Percentiles rank a stretch among this genome's conserved stretches.
phyloP scores from a whole-genome alignment of 1,284 basidiomycete genomes.

The Puccinia coronata region DNA sequence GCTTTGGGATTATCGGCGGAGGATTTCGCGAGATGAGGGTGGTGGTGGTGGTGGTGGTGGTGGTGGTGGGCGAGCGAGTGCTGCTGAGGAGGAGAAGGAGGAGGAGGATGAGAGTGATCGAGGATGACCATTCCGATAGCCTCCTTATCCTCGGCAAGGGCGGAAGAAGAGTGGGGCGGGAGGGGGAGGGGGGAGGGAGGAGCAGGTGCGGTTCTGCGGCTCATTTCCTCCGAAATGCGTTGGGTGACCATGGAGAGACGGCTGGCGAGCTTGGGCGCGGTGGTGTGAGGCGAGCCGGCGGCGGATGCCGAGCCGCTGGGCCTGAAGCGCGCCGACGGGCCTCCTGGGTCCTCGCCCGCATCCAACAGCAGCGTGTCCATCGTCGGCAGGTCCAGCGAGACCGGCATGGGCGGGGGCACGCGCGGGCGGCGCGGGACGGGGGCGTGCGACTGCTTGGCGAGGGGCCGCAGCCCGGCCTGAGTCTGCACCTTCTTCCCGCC shows the following conservation, averaged over 20 bases:
- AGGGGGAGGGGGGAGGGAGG: not conserved
- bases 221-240: conserved; percentile 21
- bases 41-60: not conserved
- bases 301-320: not conserved
- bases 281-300: not conserved
- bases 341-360: not conserved
- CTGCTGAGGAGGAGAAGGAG: not conserved
- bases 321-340: not conserved
- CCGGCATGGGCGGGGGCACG: conserved; percentile 2
- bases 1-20: not conserved
- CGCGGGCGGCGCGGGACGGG: not conserved
- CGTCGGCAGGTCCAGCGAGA: conserved; percentile 33
- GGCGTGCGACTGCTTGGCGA: not conserved
- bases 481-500: not conserved
- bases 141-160: not conserved
- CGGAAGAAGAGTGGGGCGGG: not conserved
- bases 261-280: not conserved
- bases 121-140: conserved; percentile 14
- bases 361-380: conserved; percentile 29
- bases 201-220: not conserved
- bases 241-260: conserved; percentile 11
- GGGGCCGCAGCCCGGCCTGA: not conserved
- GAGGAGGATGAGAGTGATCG: not conserved
- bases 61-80: no score
- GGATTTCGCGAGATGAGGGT: not conserved